phyloP scores from a whole-genome alignment of 106 monocot genomes.

The Dendrobium catenatum region DNA sequence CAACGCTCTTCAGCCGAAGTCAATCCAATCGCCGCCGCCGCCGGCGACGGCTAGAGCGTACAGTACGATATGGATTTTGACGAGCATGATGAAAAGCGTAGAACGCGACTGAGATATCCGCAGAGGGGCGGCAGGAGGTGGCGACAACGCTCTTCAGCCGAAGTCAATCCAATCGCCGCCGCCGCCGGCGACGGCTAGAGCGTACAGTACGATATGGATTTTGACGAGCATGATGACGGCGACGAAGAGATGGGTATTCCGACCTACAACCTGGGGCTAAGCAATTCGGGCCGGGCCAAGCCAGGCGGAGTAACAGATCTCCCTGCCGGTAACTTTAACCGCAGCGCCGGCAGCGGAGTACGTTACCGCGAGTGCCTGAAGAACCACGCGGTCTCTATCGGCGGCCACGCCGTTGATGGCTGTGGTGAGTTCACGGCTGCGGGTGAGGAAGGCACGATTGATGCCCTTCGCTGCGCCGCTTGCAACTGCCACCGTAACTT shows the following conservation, averaged over 20 bases:
- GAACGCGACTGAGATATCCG: background rate
- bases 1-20: background rate
- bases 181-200: background rate
- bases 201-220: constrained; percentile 19
- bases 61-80: constrained; percentile 29
- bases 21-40: background rate
- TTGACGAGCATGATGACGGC: constrained; percentile 27
- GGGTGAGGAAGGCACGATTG: constrained; percentile 49
- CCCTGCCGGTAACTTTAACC: background rate
- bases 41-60: background rate
- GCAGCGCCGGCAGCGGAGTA: background rate
- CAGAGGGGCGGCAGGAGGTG: background rate
- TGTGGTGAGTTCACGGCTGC: constrained; percentile 66
- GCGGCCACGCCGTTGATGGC: constrained; percentile 51
- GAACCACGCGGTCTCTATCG: constrained; percentile 51
- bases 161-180: background rate
- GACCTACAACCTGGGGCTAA: background rate
- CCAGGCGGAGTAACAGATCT: background rate
- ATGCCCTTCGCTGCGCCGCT: constrained; percentile 59
- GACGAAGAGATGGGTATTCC: constrained; percentile 24
- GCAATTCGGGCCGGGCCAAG: background rate
- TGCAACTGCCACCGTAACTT: constrained; percentile 77
- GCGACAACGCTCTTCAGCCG: background rate
- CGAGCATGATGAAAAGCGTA: constrained; percentile 19
- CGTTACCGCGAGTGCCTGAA: constrained; percentile 51